These are phyloP conservation scores for Teratosphaeriaceae sp. DNA, from an alignment of 2,329 filamentous ascomycete genomes.

Conservation along the genomic window DNA sequence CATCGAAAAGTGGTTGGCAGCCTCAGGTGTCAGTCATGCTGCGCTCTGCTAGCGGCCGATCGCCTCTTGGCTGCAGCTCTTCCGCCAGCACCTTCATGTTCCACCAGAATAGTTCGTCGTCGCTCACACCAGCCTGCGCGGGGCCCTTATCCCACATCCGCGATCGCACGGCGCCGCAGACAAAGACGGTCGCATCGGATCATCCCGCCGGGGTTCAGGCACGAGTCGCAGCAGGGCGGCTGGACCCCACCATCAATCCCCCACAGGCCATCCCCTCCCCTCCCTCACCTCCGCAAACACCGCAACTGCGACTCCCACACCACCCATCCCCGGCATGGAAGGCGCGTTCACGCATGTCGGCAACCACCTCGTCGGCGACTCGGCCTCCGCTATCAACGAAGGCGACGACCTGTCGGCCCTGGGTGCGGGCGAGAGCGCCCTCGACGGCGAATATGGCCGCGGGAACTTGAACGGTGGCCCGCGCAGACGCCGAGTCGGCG, in stretches of 20 bases:
- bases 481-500: conserved; percentile 67
- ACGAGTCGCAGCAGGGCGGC: too few relatives aligned
- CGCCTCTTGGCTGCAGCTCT: too few relatives aligned
- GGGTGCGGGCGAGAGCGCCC: conserved; percentile 64
- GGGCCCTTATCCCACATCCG: too few relatives aligned
- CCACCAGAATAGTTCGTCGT: too few relatives aligned
- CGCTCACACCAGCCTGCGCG: too few relatives aligned
- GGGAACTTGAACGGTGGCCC: conserved; percentile 55
- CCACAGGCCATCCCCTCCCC: background rate
- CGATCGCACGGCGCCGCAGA: too few relatives aligned
- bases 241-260: background rate
- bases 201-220: too few relatives aligned
- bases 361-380: conserved; percentile 80
- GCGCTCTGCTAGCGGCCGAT: too few relatives aligned
- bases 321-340: conserved; percentile 58
- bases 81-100: too few relatives aligned
- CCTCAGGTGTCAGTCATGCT: too few relatives aligned
- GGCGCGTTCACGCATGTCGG: conserved; percentile 79
- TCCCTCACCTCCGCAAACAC: background rate
- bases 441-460: conserved; percentile 56
- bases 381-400: conserved; percentile 80
- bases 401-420: conserved; percentile 55
- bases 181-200: too few relatives aligned
- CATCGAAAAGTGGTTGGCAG: too few relatives aligned
- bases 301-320: background rate